phyloP scores from a whole-genome alignment of 441 rosid genomes.

The Bocquillonia castaneifolia region DNA sequence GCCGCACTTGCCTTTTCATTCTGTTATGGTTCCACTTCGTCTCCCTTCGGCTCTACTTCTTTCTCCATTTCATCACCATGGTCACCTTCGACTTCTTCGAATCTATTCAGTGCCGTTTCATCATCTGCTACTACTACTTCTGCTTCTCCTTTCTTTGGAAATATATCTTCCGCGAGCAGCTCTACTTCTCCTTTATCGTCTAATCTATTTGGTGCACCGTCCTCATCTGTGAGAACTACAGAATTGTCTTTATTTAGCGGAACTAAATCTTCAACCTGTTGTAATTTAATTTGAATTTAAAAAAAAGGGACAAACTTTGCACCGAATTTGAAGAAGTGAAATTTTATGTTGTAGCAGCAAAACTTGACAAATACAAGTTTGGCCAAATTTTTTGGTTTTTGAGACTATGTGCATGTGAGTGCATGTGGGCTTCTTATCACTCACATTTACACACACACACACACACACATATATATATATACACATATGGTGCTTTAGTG shows the following conservation, averaged over 20 bases:
- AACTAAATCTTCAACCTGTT: neutral
- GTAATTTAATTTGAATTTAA: no score
- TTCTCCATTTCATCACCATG: conserved; percentile 3
- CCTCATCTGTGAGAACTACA: neutral
- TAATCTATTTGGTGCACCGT: neutral
- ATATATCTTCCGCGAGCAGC: neutral
- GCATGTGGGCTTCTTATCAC: no score
- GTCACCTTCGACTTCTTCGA: conserved; percentile 21
- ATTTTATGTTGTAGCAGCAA: no score
- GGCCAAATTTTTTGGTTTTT: no score
- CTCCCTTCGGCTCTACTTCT: conserved; percentile 32
- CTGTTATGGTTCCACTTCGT: conserved; percentile 28
- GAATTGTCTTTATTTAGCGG: neutral
- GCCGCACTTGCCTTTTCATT: no score
- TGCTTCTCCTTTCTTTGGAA: neutral
- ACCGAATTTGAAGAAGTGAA: no score
- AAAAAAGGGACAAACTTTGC: no score
- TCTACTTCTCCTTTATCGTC: neutral
- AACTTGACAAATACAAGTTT: no score
- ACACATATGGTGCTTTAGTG: no score
- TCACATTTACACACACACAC: no score
- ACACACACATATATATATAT: no score
- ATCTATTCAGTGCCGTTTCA: conserved; percentile 26
- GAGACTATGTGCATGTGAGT: no score
- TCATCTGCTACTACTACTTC: conserved; percentile 21